Evolutionary conservation across 495 filamentous ascomycete species (phyloP).

Genomic region (Cudoniella acicularis): DNA sequence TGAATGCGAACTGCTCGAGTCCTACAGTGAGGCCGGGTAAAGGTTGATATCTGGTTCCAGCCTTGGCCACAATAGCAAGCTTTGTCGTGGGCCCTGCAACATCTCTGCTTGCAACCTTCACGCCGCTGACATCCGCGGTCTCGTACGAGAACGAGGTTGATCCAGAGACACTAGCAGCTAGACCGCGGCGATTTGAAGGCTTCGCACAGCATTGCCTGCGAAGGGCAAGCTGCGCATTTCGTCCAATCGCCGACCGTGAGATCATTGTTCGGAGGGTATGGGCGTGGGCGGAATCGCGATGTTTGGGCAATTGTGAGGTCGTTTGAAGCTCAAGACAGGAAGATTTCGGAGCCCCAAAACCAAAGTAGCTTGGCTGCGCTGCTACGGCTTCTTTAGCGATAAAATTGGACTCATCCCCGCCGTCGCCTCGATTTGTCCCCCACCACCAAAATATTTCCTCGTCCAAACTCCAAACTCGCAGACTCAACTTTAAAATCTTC

Average conservation of each 20-base stretch:
- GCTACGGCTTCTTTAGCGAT: not conserved
- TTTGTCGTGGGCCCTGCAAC: constrained; percentile 81
- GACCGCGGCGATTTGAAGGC: constrained; percentile 61
- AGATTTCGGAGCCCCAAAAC: constrained; percentile 10
- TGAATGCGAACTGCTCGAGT: constrained; percentile 92
- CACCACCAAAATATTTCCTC: constrained; percentile 16
- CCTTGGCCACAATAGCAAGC: constrained; percentile 86
- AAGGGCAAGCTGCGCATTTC: constrained; percentile 72
- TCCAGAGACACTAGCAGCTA: constrained; percentile 77
- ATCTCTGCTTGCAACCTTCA: constrained; percentile 90
- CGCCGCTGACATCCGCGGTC: constrained; percentile 73
- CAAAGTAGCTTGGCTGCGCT: too few relatives aligned
- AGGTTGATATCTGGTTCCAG: constrained; percentile 86
- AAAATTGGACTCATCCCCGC: not conserved
- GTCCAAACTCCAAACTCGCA: not conserved
- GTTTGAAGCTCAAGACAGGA: not conserved
- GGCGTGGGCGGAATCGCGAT: constrained; percentile 12
- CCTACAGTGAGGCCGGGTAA: constrained; percentile 86
- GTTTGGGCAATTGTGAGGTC: constrained; percentile 2
- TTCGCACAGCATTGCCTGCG: constrained; percentile 56
- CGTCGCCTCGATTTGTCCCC: constrained; percentile 6
- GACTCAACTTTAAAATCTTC: constrained; percentile 8
- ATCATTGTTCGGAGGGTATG: constrained; percentile 67
- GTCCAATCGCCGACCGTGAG: constrained; percentile 74
- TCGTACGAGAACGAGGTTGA: constrained; percentile 77